phyloP scores from a whole-genome alignment of 2,329 filamentous ascomycete species.

The Exophiala lecanii-corni region DNA sequence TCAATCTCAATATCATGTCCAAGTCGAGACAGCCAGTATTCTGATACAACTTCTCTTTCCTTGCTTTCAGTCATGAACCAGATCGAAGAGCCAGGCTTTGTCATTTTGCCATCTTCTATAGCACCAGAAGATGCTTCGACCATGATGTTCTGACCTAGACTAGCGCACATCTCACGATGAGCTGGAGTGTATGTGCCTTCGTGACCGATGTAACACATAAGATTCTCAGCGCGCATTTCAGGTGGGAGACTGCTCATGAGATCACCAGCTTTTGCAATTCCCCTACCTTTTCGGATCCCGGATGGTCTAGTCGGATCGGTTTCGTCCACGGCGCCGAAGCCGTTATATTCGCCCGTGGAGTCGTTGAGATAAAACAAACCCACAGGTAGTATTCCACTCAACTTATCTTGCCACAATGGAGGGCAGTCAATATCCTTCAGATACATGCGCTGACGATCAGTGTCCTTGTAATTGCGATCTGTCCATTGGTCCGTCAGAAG shows the following conservation, averaged over 20 bases:
- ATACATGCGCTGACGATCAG: slow-evolving; percentile 80
- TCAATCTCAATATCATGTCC: slow-evolving; percentile 97
- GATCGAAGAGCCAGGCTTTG: slow-evolving; percentile 78
- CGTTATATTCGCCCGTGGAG: slow-evolving; percentile 57
- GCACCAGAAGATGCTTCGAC: slow-evolving; percentile 72
- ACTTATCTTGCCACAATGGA: slow-evolving; percentile 72
- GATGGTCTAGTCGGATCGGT: slow-evolving; percentile 34
- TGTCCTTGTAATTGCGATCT: slow-evolving; percentile 69
- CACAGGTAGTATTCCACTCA: slow-evolving; percentile 72
- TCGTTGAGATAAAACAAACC: slow-evolving; percentile 89
- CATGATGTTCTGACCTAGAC: slow-evolving; percentile 96
- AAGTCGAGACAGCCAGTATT: slow-evolving; percentile 88
- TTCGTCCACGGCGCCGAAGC: slow-evolving; percentile 51
- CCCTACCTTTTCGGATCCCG: slow-evolving; percentile 48
- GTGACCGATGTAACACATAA: slow-evolving; percentile 98
- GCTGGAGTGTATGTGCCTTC: slow-evolving; percentile 95
- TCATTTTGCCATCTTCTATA: slow-evolving; percentile 63
- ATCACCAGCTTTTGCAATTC: slow-evolving; percentile 72
- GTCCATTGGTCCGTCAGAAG: slow-evolving; percentile 80
- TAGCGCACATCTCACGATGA: slow-evolving; percentile 96
- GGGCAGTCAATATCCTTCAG: slow-evolving; percentile 97
- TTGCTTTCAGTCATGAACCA: slow-evolving; percentile 99
- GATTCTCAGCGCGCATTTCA: slow-evolving; percentile 86
- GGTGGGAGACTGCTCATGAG: slow-evolving; percentile 87
- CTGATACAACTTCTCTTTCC: slow-evolving; percentile 81